These are phyloP conservation scores for Syncephalastrum contaminatum DNA, from an alignment of 371 early-diverging fungal species.

Conservation along the genomic window DNA sequence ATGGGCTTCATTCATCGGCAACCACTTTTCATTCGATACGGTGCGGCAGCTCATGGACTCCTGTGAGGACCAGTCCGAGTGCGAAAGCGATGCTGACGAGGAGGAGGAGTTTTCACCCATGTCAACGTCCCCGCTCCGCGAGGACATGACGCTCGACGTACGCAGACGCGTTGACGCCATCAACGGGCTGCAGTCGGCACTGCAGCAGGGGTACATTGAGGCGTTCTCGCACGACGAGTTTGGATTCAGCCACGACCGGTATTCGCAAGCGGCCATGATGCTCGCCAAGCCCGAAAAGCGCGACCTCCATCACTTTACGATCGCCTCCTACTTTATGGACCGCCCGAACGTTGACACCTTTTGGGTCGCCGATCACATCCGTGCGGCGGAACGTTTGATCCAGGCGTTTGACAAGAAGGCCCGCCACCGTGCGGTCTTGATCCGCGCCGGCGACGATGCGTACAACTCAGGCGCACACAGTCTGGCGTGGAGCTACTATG, in stretches of 20 bases:
- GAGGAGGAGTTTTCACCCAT: conserved; percentile 22
- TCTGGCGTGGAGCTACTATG: conserved; percentile 39
- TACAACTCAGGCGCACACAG: conserved; percentile 44
- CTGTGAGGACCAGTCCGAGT: conserved; percentile 22
- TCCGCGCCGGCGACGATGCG: conserved; percentile 44
- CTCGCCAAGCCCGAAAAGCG: conserved; percentile 28
- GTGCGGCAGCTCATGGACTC: conserved; percentile 43
- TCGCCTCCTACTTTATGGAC: conserved; percentile 37
- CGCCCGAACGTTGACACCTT: conserved; percentile 33
- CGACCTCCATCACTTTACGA: conserved; percentile 34
- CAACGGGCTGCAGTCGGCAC: conserved; percentile 44
- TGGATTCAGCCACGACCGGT: conserved; percentile 45
- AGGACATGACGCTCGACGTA: conserved; percentile 13
- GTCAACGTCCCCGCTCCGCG: conserved; percentile 13
- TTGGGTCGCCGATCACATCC: conserved; percentile 70
- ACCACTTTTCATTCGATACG: conserved; percentile 42
- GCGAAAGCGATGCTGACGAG: conserved; percentile 20
- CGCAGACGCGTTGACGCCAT: conserved; percentile 31
- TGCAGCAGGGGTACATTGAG: conserved; percentile 48
- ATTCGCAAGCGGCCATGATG: conserved; percentile 46
- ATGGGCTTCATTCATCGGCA: conserved; percentile 53
- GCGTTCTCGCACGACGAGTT: conserved; percentile 40
- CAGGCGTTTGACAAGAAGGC: conserved; percentile 52
- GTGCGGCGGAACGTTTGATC: conserved; percentile 78
- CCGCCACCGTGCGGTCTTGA: conserved; percentile 30